phyloP scores from a whole-genome alignment of 495 filamentous ascomycete genomes.

The Zalerion maritima region DNA sequence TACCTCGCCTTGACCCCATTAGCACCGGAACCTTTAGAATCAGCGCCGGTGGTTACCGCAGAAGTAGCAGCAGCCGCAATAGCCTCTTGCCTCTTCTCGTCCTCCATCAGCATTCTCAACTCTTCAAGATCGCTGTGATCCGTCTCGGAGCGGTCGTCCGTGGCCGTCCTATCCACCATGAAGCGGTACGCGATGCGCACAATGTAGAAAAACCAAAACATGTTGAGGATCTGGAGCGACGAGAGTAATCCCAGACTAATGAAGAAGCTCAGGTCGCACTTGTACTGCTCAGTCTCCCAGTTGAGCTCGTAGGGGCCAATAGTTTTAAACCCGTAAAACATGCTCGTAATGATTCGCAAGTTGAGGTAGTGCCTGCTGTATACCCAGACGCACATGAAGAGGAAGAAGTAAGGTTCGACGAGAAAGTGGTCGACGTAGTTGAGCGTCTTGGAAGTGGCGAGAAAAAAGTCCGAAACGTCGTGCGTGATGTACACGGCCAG shows the following conservation, averaged over 20 bases:
- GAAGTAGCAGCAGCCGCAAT: too few species aligned
- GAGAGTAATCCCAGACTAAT: constrained; percentile 60
- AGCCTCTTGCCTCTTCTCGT: constrained; percentile 4
- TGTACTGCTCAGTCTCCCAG: constrained; percentile 76
- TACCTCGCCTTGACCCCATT: too few species aligned
- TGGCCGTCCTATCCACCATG: constrained; percentile 28
- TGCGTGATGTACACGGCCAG: constrained; percentile 93
- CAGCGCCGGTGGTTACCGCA: too few species aligned
- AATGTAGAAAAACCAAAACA: constrained; percentile 82
- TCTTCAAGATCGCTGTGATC: constrained; percentile 35
- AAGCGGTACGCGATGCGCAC: constrained; percentile 52
- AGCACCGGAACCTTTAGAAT: too few species aligned
- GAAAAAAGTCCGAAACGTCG: constrained; percentile 92
- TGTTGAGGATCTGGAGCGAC: constrained; percentile 62
- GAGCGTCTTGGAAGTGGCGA: constrained; percentile 86
- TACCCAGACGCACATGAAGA: constrained; percentile 76
- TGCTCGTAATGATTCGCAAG: constrained; percentile 69
- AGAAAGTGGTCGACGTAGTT: constrained; percentile 78
- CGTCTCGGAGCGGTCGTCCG: constrained; percentile 36
- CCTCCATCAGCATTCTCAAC: too few species aligned
- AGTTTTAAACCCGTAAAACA: constrained; percentile 76
- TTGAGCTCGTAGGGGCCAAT: constrained; percentile 78
- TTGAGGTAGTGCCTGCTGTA: constrained; percentile 91
- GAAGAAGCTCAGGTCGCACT: constrained; percentile 59
- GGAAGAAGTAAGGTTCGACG: constrained; percentile 65